phyloP scores from a whole-genome alignment of 768 basidiomycete genomes.

The Phaeotremella fagi region DNA sequence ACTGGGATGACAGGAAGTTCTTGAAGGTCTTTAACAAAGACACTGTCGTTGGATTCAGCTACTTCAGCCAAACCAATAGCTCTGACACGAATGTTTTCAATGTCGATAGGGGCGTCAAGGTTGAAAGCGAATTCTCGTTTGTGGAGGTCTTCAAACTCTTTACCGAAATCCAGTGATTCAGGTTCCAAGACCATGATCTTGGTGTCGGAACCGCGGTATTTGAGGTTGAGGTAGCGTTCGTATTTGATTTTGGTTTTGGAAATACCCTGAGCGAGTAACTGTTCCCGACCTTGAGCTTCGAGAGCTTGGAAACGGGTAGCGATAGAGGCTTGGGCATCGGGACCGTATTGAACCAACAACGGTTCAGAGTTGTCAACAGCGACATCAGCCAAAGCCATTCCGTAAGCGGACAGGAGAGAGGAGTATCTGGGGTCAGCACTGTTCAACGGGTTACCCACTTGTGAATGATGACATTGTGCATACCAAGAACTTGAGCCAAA shows the following conservation, averaged over 20 bases:
- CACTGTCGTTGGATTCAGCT: conserved; percentile 16
- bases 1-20: conserved; percentile 9
- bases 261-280: not conserved
- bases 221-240: not conserved
- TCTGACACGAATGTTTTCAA: conserved; percentile 50
- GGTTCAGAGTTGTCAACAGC: conserved; percentile 19
- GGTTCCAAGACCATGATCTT: conserved; percentile 66
- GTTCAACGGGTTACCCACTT: not conserved
- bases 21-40: conserved; percentile 20
- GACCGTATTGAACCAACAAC: not conserved
- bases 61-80: conserved; percentile 14
- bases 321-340: not conserved
- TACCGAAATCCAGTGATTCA: conserved; percentile 64
- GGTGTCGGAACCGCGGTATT: conserved; percentile 56
- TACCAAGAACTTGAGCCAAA: conserved; percentile 78
- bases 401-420: conserved; percentile 88
- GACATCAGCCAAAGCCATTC: conserved; percentile 77
- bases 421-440: conserved; percentile 62
- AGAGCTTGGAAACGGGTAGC: conserved; percentile 1
- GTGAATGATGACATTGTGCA: conserved; percentile 67
- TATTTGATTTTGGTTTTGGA: not conserved
- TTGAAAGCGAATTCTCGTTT: conserved; percentile 85
- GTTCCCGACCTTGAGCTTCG: not conserved
- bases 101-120: conserved; percentile 76
- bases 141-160: conserved; percentile 72